Evolutionary conservation across 306 rosid species (phyloP).

Genomic region (Pterocarpus macrocarpus): DNA sequence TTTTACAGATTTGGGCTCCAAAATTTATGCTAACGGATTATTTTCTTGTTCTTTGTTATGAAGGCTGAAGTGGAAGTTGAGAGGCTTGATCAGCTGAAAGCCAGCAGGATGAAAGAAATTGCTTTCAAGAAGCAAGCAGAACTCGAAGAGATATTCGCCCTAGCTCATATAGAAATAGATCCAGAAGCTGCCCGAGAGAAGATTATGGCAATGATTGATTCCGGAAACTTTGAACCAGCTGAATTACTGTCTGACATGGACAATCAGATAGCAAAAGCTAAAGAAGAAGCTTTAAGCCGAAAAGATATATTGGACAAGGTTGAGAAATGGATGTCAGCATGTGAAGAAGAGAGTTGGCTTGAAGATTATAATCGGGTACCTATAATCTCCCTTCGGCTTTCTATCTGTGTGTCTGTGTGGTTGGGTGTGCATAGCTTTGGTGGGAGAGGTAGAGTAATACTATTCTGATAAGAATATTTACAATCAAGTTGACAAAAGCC

Average conservation of each 20-base stretch:
- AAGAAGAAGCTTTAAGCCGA: slow-evolving; percentile 94
- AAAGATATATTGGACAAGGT: slow-evolving; percentile 99
- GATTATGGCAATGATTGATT: slow-evolving; percentile 86
- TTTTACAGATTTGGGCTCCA: slow-evolving; percentile 24
- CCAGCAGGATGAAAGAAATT: slow-evolving; percentile 99
- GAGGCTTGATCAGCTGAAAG: slow-evolving; percentile 95
- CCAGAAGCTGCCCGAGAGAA: slow-evolving; percentile 91
- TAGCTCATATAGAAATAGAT: slow-evolving; percentile 89
- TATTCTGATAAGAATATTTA: slow-evolving; percentile 9
- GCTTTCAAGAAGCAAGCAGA: slow-evolving; percentile 95
- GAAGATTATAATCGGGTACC: slow-evolving; percentile 97
- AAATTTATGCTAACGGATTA: slow-evolving; percentile 27
- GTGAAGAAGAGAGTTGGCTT: slow-evolving; percentile 99
- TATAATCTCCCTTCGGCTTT: slow-evolving; percentile 25
- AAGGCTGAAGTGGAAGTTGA: slow-evolving; percentile 99
- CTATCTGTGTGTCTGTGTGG: background rate
- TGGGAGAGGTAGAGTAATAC: slow-evolving; percentile 15
- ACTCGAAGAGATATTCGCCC: slow-evolving; percentile 88
- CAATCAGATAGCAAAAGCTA: slow-evolving; percentile 86
- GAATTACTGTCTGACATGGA: slow-evolving; percentile 97
- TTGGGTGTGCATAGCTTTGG: slow-evolving; percentile 29
- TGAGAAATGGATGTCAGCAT: slow-evolving; percentile 99
- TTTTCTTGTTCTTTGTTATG: slow-evolving; percentile 34
- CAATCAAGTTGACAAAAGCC: slow-evolving; percentile 16
- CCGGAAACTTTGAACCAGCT: slow-evolving; percentile 84